phyloP scores from a whole-genome alignment of 192 early-diverging fungal species.

The Coemansia sp. region DNA sequence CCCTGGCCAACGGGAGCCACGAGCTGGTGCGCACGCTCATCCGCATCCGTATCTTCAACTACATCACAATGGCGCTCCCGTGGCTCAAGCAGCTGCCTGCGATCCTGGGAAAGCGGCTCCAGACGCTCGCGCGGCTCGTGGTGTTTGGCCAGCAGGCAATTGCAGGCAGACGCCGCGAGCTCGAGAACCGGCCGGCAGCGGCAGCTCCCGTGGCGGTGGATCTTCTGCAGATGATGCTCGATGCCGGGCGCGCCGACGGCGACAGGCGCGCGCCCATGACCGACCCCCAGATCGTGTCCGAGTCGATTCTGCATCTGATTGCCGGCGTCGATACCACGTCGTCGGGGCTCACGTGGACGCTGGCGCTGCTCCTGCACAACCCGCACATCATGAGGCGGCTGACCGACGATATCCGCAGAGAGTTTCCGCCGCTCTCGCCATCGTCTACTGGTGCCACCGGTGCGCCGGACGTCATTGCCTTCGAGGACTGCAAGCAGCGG shows the following conservation, averaged over 20 bases:
- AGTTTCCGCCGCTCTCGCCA: constrained; percentile 14
- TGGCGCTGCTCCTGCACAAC: constrained; percentile 42
- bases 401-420: constrained; percentile 26
- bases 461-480: constrained; percentile 6
- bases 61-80: constrained; percentile 36
- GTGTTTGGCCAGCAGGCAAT: constrained; percentile 29
- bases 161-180: constrained; percentile 10
- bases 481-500: constrained; percentile 17
- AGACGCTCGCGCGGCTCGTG: constrained; percentile 12
- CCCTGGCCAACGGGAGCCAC: constrained; percentile 20
- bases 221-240: constrained; percentile 43
- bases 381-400: constrained; percentile 27
- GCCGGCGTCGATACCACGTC: constrained; percentile 55
- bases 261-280: constrained; percentile 15
- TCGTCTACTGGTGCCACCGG: neutral
- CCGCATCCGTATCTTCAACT: constrained; percentile 32
- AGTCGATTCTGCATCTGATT: constrained; percentile 45
- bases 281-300: constrained; percentile 41
- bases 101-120: constrained; percentile 13
- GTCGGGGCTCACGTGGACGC: constrained; percentile 44
- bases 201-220: neutral
- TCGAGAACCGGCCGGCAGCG: neutral
- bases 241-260: constrained; percentile 4
- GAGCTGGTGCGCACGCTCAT: constrained; percentile 25
- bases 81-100: constrained; percentile 34